phyloP scores from a whole-genome alignment of 176 grass and related monocot species.

The Oryza glumipatula region DNA sequence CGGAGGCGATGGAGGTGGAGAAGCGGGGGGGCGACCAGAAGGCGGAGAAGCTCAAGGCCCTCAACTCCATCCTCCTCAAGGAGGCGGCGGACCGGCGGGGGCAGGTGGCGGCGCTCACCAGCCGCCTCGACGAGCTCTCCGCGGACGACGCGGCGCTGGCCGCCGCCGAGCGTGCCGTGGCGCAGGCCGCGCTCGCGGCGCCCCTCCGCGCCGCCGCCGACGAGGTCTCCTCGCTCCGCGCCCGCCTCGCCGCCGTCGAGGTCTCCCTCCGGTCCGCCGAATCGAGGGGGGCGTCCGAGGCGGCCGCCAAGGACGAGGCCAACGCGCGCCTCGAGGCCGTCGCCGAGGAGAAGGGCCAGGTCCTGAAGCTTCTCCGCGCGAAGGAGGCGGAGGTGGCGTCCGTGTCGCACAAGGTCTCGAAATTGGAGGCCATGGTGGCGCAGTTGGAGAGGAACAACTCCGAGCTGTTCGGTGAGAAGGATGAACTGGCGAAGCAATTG shows the following conservation, averaged over 20 bases:
- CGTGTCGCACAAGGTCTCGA: conserved; percentile 34
- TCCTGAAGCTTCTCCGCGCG: conserved; percentile 24
- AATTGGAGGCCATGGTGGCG: conserved; percentile 11
- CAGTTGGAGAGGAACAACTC: conserved; percentile 41
- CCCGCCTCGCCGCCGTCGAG: conserved; percentile 33
- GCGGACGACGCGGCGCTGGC: conserved; percentile 43
- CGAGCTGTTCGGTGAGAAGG: conserved; percentile 25
- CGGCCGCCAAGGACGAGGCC: conserved; percentile 26
- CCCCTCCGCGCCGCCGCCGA: conserved; percentile 49
- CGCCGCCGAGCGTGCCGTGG: conserved; percentile 45
- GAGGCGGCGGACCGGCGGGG: conserved; percentile 61
- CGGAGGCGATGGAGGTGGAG: neutral
- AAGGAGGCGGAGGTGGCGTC: conserved; percentile 50
- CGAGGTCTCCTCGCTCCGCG: conserved; percentile 38
- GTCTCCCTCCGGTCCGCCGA: conserved; percentile 17
- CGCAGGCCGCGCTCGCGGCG: conserved; percentile 41
- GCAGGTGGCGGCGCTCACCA: conserved; percentile 50
- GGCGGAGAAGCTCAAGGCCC: conserved; percentile 59
- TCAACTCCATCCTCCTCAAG: conserved; percentile 69
- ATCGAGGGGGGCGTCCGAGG: conserved; percentile 23
- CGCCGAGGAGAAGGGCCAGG: conserved; percentile 18
- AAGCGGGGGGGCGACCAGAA: conserved; percentile 22
- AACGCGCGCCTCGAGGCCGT: conserved; percentile 32
- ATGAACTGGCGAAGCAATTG: conserved; percentile 29
- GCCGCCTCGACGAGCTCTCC: conserved; percentile 52